Evolutionary conservation across 1,284 basidiomycete genomes (phyloP), one percentile per base, ranked within the genome.

Genomic region (Leccinum huronense): DNA sequence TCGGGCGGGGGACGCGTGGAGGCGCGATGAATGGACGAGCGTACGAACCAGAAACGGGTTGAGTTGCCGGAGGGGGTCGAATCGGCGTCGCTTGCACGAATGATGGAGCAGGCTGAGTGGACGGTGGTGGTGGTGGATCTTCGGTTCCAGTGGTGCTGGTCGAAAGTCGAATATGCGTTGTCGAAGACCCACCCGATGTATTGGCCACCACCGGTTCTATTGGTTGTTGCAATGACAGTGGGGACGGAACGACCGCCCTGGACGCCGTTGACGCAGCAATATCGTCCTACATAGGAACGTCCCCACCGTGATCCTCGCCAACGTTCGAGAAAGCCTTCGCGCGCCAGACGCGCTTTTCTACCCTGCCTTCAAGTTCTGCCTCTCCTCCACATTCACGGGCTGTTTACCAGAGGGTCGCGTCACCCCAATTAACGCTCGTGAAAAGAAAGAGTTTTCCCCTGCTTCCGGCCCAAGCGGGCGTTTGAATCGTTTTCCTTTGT

Each of bases 391-490:
- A 14, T 27, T 56, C 23, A 19, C 45, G 3, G 33, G 23, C 2
- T 19, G 55, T 3, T 63, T 68, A 5, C 14, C 45, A 56, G 48
- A 51, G 48, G 62, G 1, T 1, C 55, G 61, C 5, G n/a, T 4
- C 5, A 16, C 10, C 11, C 66, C 38, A 31, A 11, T 54, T 59
- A 74, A 51, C 5, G 63, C 71, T 27, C 73, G 65, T 23, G 73
- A 72, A 48, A 74, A 72, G 64, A 72, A 72, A 11, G 69, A 4
- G 14, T 74, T 75, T 5, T 68, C 67, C 16, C 66, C 33, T 31
- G 38, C 42, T 14, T 63, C 65, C 0, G 31, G 58, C 19, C 48
- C 6, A n/a, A 51, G 30, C 3, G 65, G 38, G 3, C 72, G 66
- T 42, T 60, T 75, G 45, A 71, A 72, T 51, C 69, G 66, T 2